These are phyloP conservation scores for Hericium erinaceus DNA, from an alignment of 768 basidiomycete genomes.

Conservation along the genomic window DNA sequence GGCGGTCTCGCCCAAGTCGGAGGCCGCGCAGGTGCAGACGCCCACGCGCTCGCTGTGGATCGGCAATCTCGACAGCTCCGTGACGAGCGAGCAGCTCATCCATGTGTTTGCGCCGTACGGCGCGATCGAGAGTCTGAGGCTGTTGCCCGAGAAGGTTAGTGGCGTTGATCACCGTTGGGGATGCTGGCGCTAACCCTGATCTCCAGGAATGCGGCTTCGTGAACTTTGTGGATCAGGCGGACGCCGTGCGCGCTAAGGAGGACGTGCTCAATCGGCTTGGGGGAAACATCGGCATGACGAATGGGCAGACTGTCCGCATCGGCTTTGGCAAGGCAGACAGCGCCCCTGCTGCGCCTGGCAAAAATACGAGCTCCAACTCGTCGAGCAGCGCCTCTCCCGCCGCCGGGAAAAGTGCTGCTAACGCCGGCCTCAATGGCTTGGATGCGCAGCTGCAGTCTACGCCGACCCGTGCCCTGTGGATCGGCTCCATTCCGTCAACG, in stretches of 20 bases:
- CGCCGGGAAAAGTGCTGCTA: slow-evolving; percentile 35
- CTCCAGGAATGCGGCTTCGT: slow-evolving; percentile 95
- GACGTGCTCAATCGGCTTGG: slow-evolving; percentile 94
- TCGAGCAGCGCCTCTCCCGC: slow-evolving; percentile 57
- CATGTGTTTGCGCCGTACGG: slow-evolving; percentile 95
- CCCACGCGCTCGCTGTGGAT: slow-evolving; percentile 98
- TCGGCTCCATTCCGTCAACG: slow-evolving; percentile 92
- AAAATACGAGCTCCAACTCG: slow-evolving; percentile 54
- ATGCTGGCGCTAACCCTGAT: not conserved
- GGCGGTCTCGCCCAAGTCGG: slow-evolving; percentile 77
- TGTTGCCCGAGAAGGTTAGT: slow-evolving; percentile 92
- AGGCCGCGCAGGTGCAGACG: slow-evolving; percentile 76
- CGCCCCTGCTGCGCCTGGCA: slow-evolving; percentile 84
- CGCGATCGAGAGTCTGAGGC: slow-evolving; percentile 88
- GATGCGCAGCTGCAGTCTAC: slow-evolving; percentile 84
- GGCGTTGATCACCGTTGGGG: too few relatives aligned
- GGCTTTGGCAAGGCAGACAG: slow-evolving; percentile 98
- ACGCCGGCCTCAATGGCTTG: slow-evolving; percentile 54
- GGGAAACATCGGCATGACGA: slow-evolving; percentile 89
- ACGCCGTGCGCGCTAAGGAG: slow-evolving; percentile 96
- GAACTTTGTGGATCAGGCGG: slow-evolving; percentile 92
- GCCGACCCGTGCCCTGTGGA: slow-evolving; percentile 94
- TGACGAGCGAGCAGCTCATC: slow-evolving; percentile 90
- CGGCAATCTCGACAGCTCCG: slow-evolving; percentile 91
- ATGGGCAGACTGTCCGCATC: slow-evolving; percentile 92